Percentiles rank a stretch among this genome's conserved stretches.
phyloP scores from a whole-genome alignment of 2,329 filamentous ascomycete species.

The Sporothrix protearum region DNA sequence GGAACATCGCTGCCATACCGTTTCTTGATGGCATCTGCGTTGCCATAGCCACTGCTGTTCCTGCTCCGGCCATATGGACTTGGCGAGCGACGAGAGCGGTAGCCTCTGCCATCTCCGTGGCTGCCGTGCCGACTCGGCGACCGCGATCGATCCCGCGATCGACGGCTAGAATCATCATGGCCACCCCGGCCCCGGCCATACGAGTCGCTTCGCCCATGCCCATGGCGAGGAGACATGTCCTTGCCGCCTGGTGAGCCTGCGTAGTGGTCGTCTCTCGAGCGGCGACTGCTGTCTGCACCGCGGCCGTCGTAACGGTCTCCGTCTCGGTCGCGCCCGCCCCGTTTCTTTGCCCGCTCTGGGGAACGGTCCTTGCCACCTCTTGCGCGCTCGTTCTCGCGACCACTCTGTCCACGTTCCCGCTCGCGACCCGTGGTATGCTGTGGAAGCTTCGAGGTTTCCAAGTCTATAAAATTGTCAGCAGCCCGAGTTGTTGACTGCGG shows the following conservation, averaged over 20 bases:
- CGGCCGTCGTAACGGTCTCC: slow-evolving; percentile 49
- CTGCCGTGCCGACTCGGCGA: slow-evolving; percentile 55
- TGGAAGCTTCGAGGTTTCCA: slow-evolving; percentile 86
- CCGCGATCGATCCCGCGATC: slow-evolving; percentile 61
- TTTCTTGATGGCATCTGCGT: slow-evolving; percentile 32
- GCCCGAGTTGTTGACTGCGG: neutral
- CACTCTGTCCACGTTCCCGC: slow-evolving; percentile 24
- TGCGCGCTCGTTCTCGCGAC: slow-evolving; percentile 30
- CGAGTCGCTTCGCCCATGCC: slow-evolving; percentile 58
- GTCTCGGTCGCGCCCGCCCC: neutral
- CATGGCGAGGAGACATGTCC: slow-evolving; percentile 54
- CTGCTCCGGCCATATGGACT: slow-evolving; percentile 57
- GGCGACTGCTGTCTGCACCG: slow-evolving; percentile 46
- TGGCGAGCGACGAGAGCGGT: slow-evolving; percentile 62
- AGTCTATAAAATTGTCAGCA: slow-evolving; percentile 58
- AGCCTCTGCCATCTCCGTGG: slow-evolving; percentile 39
- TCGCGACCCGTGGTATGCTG: slow-evolving; percentile 56
- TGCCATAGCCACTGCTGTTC: slow-evolving; percentile 32
- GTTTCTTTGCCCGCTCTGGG: neutral
- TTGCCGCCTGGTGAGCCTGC: slow-evolving; percentile 55
- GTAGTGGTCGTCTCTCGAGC: slow-evolving; percentile 64
- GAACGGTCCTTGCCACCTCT: slow-evolving; percentile 37
- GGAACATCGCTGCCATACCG: slow-evolving; percentile 73
- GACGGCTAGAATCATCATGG: slow-evolving; percentile 39
- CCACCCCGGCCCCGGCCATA: slow-evolving; percentile 48